A percentile compares a stretch with the other conserved stretches of the same genome.
Conservation (phyloP, 495 filamentous ascomycete species). For the Podospora tetraspora region DNA sequence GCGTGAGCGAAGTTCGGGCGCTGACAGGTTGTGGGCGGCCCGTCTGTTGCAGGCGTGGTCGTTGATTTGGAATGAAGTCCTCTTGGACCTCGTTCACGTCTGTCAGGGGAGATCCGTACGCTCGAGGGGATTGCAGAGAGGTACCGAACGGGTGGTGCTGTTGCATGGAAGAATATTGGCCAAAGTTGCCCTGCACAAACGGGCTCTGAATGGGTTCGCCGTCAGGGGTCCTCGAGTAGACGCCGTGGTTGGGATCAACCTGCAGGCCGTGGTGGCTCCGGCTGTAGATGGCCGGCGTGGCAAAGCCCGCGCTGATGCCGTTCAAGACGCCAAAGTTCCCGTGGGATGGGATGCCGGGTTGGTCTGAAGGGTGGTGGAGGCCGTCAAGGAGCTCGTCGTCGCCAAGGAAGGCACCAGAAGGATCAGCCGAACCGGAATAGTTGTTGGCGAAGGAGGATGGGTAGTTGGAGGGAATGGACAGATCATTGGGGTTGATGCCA, state of each 20-base stretch:
- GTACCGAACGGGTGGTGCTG: conserved; percentile 48
- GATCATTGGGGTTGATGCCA: conserved; percentile 79
- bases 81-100: conserved; percentile 47
- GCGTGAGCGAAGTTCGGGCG: conserved; percentile 71
- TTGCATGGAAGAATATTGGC: conserved; percentile 60
- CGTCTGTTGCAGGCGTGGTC: conserved; percentile 46
- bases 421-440: conserved; percentile 35
- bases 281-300: conserved; percentile 41
- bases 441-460: conserved; percentile 37
- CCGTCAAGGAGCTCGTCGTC: conserved; percentile 64
- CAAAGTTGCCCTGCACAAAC: conserved; percentile 65
- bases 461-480: conserved; percentile 58
- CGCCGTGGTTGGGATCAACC: conserved; percentile 53
- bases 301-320: conserved; percentile 44
- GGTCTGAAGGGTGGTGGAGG: conserved; percentile 45
- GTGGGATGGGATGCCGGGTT: conserved; percentile 44
- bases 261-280: conserved; percentile 39
- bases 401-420: conserved; percentile 39
- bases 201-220: conserved; percentile 83
- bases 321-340: conserved; percentile 43
- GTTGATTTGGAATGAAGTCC: conserved; percentile 49
- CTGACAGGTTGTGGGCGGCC: conserved; percentile 68
- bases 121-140: conserved; percentile 47
- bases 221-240: conserved; percentile 83
- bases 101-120: conserved; percentile 48